Base-by-base conservation (phyloP, 768 basidiomycete species). In the Chlorophyllum brunneum region DNA sequence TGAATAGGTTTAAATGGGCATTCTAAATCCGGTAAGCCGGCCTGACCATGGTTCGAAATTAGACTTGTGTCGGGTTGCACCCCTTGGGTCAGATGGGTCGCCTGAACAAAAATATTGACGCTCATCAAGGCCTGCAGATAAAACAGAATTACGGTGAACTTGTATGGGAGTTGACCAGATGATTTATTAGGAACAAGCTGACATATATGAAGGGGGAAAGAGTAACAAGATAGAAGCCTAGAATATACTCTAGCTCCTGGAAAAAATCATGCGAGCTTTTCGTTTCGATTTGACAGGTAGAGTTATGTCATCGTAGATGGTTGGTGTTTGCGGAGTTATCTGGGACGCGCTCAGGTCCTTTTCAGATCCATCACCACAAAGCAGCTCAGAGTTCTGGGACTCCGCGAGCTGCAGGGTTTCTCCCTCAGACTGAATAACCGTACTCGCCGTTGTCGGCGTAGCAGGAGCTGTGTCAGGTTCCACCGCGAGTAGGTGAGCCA, bases 221-320 rank as follows among this genome's bases (percentile, higher is more conserved):
- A n/a, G n/a, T n/a, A n/a, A n/a, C n/a, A n/a, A n/a, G n/a, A n/a
- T n/a, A n/a, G n/a, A n/a, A n/a, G n/a, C n/a, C n/a, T n/a, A 9
- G 24, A 7, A 4, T 5, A 5, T 23, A 27, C 18, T n/a, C 26
- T 52, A 52, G 20, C 51, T 44, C 26, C 42, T 43, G 10, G 51
- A 36, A 30, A 52, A 52, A 23, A 52, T 44, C 41, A 43, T 38
- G 23, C 42, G 51, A 4, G 51, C 33, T 37, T 52, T 52, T 24
- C 51, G n/a, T 26, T 52, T 52, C 13, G 51, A 52, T 20, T 52
- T 52, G 10, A 52, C 51, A 3, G 51, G 51, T 26, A 52, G 41
- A 44, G 51, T 41, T 27, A 52, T 43, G 42, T 52, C 51, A 15
- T 52, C 51, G 18, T 44, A 52, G 5, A 52, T 27, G 13, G 13